These are phyloP conservation scores for Blastobotrys serpentis DNA, from an alignment of 1,139 yeast genomes.

Conservation along the genomic window DNA sequence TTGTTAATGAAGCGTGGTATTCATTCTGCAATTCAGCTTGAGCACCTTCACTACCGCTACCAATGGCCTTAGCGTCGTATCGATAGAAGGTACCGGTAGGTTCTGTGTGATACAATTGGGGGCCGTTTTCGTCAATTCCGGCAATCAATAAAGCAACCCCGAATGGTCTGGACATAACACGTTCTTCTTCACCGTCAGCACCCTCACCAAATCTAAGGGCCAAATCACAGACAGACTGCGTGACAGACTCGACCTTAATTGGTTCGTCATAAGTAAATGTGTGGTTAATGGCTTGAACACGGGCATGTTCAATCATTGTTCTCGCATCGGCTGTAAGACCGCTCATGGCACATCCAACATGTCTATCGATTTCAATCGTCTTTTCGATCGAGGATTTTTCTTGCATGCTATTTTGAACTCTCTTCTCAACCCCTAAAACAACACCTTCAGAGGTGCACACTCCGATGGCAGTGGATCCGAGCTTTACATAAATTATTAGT, in stretches of 20 bases:
- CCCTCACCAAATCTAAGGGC: slow-evolving; percentile 98
- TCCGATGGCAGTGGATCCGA: slow-evolving; percentile 97
- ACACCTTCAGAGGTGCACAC: slow-evolving; percentile 97
- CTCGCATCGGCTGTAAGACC: slow-evolving; percentile 99
- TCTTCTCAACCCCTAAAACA: slow-evolving; percentile 91
- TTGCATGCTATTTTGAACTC: slow-evolving; percentile 88
- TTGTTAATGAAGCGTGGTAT: slow-evolving; percentile 90
- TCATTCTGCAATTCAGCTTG: slow-evolving; percentile 97
- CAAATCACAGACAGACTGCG: slow-evolving; percentile 95
- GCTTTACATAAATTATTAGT: slow-evolving; percentile 32
- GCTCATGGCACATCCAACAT: slow-evolving; percentile 98
- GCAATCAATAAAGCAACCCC: slow-evolving; percentile 98
- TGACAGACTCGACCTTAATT: slow-evolving; percentile 87
- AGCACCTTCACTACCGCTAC: slow-evolving; percentile 98
- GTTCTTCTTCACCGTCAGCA: slow-evolving; percentile 95
- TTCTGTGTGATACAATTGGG: slow-evolving; percentile 96
- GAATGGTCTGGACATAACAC: slow-evolving; percentile 97
- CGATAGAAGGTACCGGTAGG: slow-evolving; percentile 98
- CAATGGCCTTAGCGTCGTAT: slow-evolving; percentile 98
- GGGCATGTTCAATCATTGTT: slow-evolving; percentile 97
- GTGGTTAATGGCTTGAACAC: slow-evolving; percentile 86
- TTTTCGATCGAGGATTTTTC: slow-evolving; percentile 95
- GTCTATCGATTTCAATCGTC: slow-evolving; percentile 89
- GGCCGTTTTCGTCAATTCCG: slow-evolving; percentile 93
- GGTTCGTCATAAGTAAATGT: slow-evolving; percentile 88